A percentile compares a stretch with the other conserved stretches of the same genome.
Conservation (phyloP, 768 basidiomycete genomes). For the Trametes villosa region DNA sequence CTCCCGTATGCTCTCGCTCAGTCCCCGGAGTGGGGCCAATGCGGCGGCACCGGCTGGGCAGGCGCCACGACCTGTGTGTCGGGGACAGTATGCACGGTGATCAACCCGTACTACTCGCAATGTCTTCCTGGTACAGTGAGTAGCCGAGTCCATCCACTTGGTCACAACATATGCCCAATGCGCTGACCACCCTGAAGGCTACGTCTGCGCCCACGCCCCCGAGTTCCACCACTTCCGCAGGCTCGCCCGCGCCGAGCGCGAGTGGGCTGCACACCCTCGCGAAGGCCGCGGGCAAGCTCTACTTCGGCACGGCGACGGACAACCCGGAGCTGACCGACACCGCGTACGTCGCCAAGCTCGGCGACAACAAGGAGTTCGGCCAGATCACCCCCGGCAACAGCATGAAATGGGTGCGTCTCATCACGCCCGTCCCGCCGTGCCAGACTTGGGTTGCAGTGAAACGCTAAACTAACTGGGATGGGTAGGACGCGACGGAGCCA, state of each 20-base stretch:
- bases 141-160: not conserved
- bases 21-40: conserved; percentile 35
- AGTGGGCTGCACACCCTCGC: conserved; percentile 42
- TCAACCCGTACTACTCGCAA: conserved; percentile 49
- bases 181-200: not conserved
- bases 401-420: conserved; percentile 56
- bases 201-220: not conserved
- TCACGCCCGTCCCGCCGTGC: not conserved
- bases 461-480: not conserved
- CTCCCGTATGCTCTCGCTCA: conserved; percentile 32
- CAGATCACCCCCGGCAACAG: conserved; percentile 50
- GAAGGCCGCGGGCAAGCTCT: conserved; percentile 45
- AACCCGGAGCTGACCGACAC: conserved; percentile 48
- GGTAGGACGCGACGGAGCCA: conserved; percentile 57
- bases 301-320: conserved; percentile 54
- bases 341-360: conserved; percentile 43
- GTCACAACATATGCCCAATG: not conserved
- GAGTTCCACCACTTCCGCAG: not conserved
- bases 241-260: conserved; percentile 6
- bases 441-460: not conserved
- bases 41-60: conserved; percentile 43
- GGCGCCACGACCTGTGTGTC: conserved; percentile 44
- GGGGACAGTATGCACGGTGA: conserved; percentile 42
- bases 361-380: conserved; percentile 43
- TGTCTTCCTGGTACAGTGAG: conserved; percentile 41